Evolutionary conservation across 2,329 filamentous ascomycete genomes (phyloP), one percentile per base, ranked within the genome.

Genomic region (Colletotrichum chrysophilum): DNA sequence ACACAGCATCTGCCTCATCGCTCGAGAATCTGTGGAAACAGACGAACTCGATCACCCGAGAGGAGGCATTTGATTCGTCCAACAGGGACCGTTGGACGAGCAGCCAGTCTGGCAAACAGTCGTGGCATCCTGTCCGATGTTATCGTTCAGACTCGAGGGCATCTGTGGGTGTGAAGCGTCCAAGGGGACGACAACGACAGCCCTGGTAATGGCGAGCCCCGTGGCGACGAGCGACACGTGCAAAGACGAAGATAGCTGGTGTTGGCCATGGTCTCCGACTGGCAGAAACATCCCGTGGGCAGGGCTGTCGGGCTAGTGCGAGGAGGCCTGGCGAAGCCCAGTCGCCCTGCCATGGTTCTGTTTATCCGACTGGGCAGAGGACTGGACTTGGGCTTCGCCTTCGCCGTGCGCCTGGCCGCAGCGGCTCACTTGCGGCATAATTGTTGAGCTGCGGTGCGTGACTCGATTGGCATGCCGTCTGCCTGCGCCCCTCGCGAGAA

Each of bases 1-100:
- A 74, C 36, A 76, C 74, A 52, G 34, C 56, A 65, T 74, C 58
- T 76, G 70, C 74, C 74, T 76, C 70, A 75, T 68, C 64, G 56
- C 43, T 58, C n/a, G 64, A 68, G 21, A 75, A 65, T 74, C 70
- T 73, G 62, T 64, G 74, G 70, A 75, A 75, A 76, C 70, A 66
- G 74, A 76, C 70, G 74, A 76, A 74, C 74, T 73, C 21, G 70
- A 74, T 69, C 56, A 36, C 21, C 64, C 34, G 32, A 52, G 43
- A n/a, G n/a, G 52, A 36, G 58, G n/a, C 28, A 65, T 30, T 76
- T 58, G 56, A 74, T 73, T 69, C 56, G 74, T 24, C 62, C 69
- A 65, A 26, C 38, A 67, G 14, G n/a, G 18, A 36, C 36, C 32
- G 30, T 36, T 32, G 52, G 62, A 52, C 12, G 16, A 26, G 52